Evolutionary conservation across 106 monocot genomes (phyloP).

Genomic region (Chionographis japonica): DNA sequence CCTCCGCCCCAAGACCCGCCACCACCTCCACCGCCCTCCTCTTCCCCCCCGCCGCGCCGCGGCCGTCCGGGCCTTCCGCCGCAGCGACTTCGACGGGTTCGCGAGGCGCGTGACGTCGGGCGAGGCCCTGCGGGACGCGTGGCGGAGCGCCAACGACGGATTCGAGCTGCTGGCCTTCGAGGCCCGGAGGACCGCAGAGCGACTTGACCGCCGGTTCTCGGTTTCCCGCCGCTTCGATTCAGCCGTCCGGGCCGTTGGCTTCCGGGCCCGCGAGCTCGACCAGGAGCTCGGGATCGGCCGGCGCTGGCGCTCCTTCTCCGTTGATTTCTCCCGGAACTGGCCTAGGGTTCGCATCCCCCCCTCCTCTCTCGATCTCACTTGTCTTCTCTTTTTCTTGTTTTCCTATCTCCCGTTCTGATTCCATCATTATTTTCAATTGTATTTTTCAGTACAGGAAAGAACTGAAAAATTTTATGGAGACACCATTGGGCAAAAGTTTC

Average conservation of each 20-base stretch:
- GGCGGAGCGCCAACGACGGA: slow-evolving; percentile 76
- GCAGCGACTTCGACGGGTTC: slow-evolving; percentile 69
- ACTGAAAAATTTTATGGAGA: slow-evolving; percentile 46
- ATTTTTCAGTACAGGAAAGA: slow-evolving; percentile 78
- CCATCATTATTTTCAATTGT: slow-evolving; percentile 8
- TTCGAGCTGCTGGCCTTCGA: slow-evolving; percentile 76
- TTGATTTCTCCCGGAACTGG: slow-evolving; percentile 86
- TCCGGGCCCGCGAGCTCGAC: slow-evolving; percentile 62
- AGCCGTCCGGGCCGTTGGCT: slow-evolving; percentile 37
- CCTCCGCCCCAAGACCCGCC: slow-evolving; percentile 2
- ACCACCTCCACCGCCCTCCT: not conserved
- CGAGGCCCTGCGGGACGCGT: slow-evolving; percentile 63
- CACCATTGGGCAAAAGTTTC: slow-evolving; percentile 75
- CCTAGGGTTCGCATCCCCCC: slow-evolving; percentile 59
- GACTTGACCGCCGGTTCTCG: slow-evolving; percentile 60
- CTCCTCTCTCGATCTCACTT: not conserved
- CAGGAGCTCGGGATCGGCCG: slow-evolving; percentile 68
- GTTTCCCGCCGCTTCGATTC: slow-evolving; percentile 54
- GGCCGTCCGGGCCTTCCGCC: slow-evolving; percentile 46
- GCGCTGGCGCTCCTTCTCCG: slow-evolving; percentile 55
- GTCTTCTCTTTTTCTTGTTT: not conserved
- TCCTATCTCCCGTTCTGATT: not conserved
- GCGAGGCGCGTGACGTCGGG: slow-evolving; percentile 60
- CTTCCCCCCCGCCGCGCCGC: slow-evolving; percentile 5
- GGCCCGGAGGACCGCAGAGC: slow-evolving; percentile 56